phyloP scores from a whole-genome alignment of 345 rosid genomes.

The Euphorbia pulcherrima region DNA sequence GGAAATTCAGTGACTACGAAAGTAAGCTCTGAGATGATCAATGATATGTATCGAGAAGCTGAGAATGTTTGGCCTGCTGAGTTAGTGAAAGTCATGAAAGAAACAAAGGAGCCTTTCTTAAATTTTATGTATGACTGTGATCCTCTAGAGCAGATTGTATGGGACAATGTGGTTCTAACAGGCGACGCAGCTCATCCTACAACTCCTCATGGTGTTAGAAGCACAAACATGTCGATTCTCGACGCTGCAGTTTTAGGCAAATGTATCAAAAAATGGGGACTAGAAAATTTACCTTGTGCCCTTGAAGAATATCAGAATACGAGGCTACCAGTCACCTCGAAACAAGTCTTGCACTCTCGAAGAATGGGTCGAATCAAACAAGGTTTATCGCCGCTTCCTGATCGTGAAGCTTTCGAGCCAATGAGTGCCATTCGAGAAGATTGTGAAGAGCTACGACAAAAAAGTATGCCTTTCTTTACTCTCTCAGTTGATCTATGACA shows the following conservation, averaged over 20 bases:
- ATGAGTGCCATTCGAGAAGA: slow-evolving; percentile 28
- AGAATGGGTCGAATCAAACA: slow-evolving; percentile 60
- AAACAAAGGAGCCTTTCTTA: slow-evolving; percentile 73
- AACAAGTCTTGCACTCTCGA: slow-evolving; percentile 61
- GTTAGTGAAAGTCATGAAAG: slow-evolving; percentile 51
- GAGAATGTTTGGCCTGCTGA: slow-evolving; percentile 63
- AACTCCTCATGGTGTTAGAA: slow-evolving; percentile 70
- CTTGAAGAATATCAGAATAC: slow-evolving; percentile 64
- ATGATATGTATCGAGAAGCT: slow-evolving; percentile 56
- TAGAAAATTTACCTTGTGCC: slow-evolving; percentile 39
- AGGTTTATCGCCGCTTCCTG: slow-evolving; percentile 44
- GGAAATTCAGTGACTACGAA: slow-evolving; percentile 64
- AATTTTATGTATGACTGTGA: slow-evolving; percentile 71
- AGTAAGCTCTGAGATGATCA: slow-evolving; percentile 51
- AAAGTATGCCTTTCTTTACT: slow-evolving; percentile 52
- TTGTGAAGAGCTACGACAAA: slow-evolving; percentile 48
- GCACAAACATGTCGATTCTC: slow-evolving; percentile 77
- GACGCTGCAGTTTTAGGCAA: slow-evolving; percentile 70
- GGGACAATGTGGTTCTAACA: slow-evolving; percentile 53
- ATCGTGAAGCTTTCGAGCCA: slow-evolving; percentile 33
- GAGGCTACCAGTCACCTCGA: slow-evolving; percentile 52
- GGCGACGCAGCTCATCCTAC: slow-evolving; percentile 91
- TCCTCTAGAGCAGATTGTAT: slow-evolving; percentile 45
- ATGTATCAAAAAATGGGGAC: slow-evolving; percentile 53
- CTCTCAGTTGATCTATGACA: slow-evolving; percentile 19